Evolutionary conservation across 306 rosid species (phyloP).

Genomic region (Medicago truncatula): MtrunA17r5.0-ANR NC_053049.1:41960501-41961000

Average conservation of each 20-base stretch:
- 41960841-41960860: slow-evolving; percentile 86
- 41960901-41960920: slow-evolving; percentile 73
- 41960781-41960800: slow-evolving; percentile 81
- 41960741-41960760: slow-evolving; percentile 95
- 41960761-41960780: slow-evolving; percentile 71
- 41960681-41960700: slow-evolving; percentile 87
- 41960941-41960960: slow-evolving; percentile 69
- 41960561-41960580: slow-evolving; percentile 87
- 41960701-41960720: slow-evolving; percentile 81
- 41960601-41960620: slow-evolving; percentile 89
- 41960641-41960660: slow-evolving; percentile 86
- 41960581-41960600: slow-evolving; percentile 70
- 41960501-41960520: slow-evolving; percentile 63
- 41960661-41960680: slow-evolving; percentile 92
- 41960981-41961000: slow-evolving; percentile 70
- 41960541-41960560: slow-evolving; percentile 67
- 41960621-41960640: slow-evolving; percentile 72
- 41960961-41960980: slow-evolving; percentile 74
- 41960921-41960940: slow-evolving; percentile 64
- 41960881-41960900: slow-evolving; percentile 51
- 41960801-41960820: slow-evolving; percentile 96
- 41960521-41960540: slow-evolving; percentile 56
- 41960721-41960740: slow-evolving; percentile 89
- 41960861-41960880: slow-evolving; percentile 51
- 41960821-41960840: slow-evolving; percentile 93